Evolutionary conservation across 2,329 filamentous ascomycete species (phyloP).

Genomic region (Alternaria viburni): DNA sequence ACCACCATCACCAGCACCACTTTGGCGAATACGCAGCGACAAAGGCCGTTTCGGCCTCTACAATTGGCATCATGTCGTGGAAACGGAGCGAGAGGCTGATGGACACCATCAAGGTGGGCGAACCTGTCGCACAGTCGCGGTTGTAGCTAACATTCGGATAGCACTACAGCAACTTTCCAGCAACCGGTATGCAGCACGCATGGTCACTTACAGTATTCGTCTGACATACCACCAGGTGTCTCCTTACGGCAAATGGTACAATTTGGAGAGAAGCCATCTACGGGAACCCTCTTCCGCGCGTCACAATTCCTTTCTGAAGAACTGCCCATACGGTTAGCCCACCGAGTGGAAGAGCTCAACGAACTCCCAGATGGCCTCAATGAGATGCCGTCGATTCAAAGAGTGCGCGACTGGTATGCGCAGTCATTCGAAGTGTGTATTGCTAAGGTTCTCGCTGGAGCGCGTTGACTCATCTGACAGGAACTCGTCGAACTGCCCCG

Average conservation of each 20-base stretch:
- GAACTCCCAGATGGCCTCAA: conserved; percentile 93
- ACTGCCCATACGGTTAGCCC: conserved; percentile 92
- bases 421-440: conserved; percentile 92
- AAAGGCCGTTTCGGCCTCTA: conserved; percentile 44
- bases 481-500: conserved; percentile 89
- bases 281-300: conserved; percentile 90
- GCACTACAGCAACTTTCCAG: conserved; percentile 95
- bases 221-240: conserved; percentile 42
- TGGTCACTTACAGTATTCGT: background rate
- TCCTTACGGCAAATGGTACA: conserved; percentile 99
- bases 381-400: conserved; percentile 96
- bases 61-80: conserved; percentile 78
- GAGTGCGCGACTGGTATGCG: conserved; percentile 97
- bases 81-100: conserved; percentile 88
- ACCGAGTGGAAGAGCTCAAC: conserved; percentile 92
- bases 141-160: conserved; percentile 34
- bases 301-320: conserved; percentile 99
- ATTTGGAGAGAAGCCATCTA: conserved; percentile 92
- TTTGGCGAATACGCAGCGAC: conserved; percentile 40
- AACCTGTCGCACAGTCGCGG: conserved; percentile 3
- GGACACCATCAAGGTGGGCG: conserved; percentile 79
- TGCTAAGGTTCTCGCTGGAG: conserved; percentile 5
- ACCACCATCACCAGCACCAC: conserved; percentile 22
- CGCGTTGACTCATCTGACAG: conserved; percentile 56
- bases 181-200: conserved; percentile 93